A percentile compares a stretch with the other conserved stretches of the same genome.
phyloP scores from a whole-genome alignment of 768 basidiomycete genomes.

The Rhizopogon salebrosus region DNA sequence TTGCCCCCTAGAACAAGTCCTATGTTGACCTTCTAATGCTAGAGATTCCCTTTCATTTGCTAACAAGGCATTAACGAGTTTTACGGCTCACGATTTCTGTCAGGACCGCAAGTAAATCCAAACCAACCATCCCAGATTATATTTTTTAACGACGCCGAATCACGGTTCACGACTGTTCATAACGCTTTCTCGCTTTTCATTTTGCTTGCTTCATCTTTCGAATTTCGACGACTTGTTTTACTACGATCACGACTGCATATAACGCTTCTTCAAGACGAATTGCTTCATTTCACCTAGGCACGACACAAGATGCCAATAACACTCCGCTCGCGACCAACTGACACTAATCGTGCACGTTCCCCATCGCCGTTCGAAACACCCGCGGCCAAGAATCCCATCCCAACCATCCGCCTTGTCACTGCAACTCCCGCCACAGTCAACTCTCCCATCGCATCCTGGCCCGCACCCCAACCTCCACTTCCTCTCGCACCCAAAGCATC shows the following conservation, averaged over 20 bases:
- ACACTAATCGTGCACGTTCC: slow-evolving; percentile 19
- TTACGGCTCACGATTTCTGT: slow-evolving; percentile 18
- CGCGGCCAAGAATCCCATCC: slow-evolving; percentile 30
- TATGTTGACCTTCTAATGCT: not conserved
- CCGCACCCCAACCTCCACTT: slow-evolving; percentile 5
- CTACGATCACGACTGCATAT: slow-evolving; percentile 23
- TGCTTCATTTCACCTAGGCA: slow-evolving; percentile 10
- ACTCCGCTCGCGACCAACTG: slow-evolving; percentile 25
- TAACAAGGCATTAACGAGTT: slow-evolving; percentile 21
- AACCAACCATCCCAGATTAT: slow-evolving; percentile 9
- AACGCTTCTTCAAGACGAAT: slow-evolving; percentile 14
- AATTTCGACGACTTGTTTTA: slow-evolving; percentile 13
- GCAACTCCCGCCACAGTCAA: slow-evolving; percentile 54
- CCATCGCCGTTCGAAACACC: slow-evolving; percentile 24
- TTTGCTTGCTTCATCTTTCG: slow-evolving; percentile 8
- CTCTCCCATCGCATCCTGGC: slow-evolving; percentile 19
- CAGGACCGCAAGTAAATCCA: slow-evolving; percentile 13
- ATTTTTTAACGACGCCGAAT: slow-evolving; percentile 15
- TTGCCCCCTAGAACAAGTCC: not conserved
- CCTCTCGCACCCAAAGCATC: slow-evolving; percentile 26
- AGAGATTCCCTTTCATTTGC: slow-evolving; percentile 13
- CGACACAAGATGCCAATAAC: slow-evolving; percentile 20
- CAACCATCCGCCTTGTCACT: slow-evolving; percentile 66
- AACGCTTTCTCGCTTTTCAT: not conserved
- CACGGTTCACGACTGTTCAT: slow-evolving; percentile 20